phyloP scores from a whole-genome alignment of 345 rosid genomes.

The Geranium brycei region DNA sequence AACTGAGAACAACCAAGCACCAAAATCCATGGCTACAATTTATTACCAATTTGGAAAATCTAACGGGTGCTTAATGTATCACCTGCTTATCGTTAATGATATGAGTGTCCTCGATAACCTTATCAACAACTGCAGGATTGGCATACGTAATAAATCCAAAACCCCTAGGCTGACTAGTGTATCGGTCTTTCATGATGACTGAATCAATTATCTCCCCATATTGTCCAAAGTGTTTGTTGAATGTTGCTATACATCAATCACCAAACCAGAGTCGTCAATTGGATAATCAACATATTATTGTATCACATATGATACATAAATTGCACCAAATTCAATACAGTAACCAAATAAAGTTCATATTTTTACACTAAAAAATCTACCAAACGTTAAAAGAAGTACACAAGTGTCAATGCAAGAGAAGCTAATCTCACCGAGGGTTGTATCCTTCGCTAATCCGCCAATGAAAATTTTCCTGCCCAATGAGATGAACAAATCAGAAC shows the following conservation, averaged over 20 bases:
- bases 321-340: too few relatives aligned
- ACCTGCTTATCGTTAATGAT: slow-evolving; percentile 81
- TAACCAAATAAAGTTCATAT: too few relatives aligned
- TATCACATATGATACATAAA: not conserved
- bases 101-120: slow-evolving; percentile 70
- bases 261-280: not conserved
- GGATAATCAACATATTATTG: not conserved
- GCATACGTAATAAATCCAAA: slow-evolving; percentile 87
- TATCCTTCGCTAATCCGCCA: slow-evolving; percentile 76
- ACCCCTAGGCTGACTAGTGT: slow-evolving; percentile 76
- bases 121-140: slow-evolving; percentile 73
- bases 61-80: not conserved
- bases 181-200: slow-evolving; percentile 83
- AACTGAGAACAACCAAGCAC: not conserved
- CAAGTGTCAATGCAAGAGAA: not conserved
- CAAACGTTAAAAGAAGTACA: not conserved
- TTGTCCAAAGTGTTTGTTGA: slow-evolving; percentile 61
- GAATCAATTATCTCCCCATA: slow-evolving; percentile 84
- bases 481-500: not conserved
- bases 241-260: slow-evolving; percentile 31
- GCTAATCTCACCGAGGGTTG: slow-evolving; percentile 35
- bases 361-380: not conserved
- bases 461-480: slow-evolving; percentile 63
- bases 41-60: too few relatives aligned
- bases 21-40: not conserved